These are phyloP conservation scores for Talaromyces borbonicus DNA, from an alignment of 495 filamentous ascomycete species.

Conservation along the genomic window DNA sequence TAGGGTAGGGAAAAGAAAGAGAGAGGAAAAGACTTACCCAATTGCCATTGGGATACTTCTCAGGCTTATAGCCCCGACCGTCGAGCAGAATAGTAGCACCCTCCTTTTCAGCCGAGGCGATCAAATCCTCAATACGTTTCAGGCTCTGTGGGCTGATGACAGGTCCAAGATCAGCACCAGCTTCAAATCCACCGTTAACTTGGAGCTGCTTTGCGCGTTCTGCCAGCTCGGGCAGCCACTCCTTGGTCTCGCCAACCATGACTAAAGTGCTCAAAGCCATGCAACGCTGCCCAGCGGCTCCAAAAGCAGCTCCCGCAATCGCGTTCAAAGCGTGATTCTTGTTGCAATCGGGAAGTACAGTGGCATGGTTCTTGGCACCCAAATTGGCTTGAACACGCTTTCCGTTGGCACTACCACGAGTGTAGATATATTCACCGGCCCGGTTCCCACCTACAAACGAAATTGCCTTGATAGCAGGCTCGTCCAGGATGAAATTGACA, in stretches of 20 bases:
- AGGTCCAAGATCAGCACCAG: conserved; percentile 89
- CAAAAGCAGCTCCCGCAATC: conserved; percentile 90
- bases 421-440: conserved; percentile 95
- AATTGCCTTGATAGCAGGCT: conserved; percentile 94
- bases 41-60: conserved; percentile 94
- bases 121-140: conserved; percentile 79
- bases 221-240: conserved; percentile 85
- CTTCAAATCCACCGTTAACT: conserved; percentile 91
- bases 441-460: conserved; percentile 95
- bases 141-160: conserved; percentile 92
- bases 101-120: conserved; percentile 82
- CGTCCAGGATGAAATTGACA: conserved; percentile 96
- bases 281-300: conserved; percentile 92
- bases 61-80: conserved; percentile 76
- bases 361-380: conserved; percentile 97
- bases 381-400: conserved; percentile 95
- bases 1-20: no score
- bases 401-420: conserved; percentile 82
- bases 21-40: no score
- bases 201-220: conserved; percentile 83
- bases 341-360: conserved; percentile 90
- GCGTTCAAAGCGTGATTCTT: conserved; percentile 96
- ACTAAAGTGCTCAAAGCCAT: conserved; percentile 95
- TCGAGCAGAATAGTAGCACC: conserved; percentile 94
- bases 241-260: conserved; percentile 87